Evolutionary conservation across 805 yeast species (phyloP).

Genomic region (Wickerhamiella spandovensis): DNA sequence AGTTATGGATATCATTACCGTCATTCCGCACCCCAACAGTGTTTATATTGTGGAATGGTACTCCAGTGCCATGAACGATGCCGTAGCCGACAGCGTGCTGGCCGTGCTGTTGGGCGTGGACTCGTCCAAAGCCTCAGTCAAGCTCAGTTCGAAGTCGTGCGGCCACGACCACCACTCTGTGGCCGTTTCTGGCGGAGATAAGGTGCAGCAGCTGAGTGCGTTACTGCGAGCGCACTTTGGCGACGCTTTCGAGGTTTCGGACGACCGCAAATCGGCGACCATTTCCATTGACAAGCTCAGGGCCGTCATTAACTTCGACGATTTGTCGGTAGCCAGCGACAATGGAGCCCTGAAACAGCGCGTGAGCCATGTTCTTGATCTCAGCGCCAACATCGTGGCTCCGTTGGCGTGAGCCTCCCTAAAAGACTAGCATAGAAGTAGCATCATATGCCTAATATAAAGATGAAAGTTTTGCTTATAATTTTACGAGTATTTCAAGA

Average conservation of each 20-base stretch:
- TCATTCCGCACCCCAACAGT: constrained; percentile 31
- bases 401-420: constrained; percentile 37
- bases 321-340: constrained; percentile 55
- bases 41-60: constrained; percentile 74
- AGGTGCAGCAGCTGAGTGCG: constrained; percentile 37
- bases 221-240: constrained; percentile 82
- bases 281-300: constrained; percentile 62
- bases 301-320: constrained; percentile 54
- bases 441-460: neutral
- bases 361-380: constrained; percentile 61
- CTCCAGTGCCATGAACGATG: constrained; percentile 77
- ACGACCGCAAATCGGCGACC: constrained; percentile 32
- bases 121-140: constrained; percentile 89
- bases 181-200: constrained; percentile 10
- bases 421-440: neutral
- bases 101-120: constrained; percentile 87
- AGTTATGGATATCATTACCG: constrained; percentile 52
- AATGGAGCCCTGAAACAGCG: constrained; percentile 70
- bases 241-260: constrained; percentile 36
- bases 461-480: too few species aligned
- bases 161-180: constrained; percentile 20
- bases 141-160: constrained; percentile 49
- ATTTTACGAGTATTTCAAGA: neutral
- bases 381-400: constrained; percentile 72
- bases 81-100: constrained; percentile 85